These are phyloP conservation scores for Pythium brassicae DNA, from an alignment of 352 stramenopile species.

Conservation along the genomic window DNA sequence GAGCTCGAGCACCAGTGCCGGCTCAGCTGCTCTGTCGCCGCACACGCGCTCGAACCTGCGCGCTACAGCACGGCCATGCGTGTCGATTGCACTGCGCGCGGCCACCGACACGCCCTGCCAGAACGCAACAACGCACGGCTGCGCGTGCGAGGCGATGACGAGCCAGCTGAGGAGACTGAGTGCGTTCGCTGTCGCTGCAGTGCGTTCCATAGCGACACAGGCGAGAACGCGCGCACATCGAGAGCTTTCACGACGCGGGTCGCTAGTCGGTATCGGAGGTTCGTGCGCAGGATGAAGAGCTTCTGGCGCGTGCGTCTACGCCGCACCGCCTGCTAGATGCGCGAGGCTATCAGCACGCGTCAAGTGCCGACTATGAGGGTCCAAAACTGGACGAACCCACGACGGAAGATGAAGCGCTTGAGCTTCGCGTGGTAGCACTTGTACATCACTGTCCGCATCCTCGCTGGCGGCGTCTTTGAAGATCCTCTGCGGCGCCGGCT, in stretches of 20 bases:
- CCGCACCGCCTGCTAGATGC: slow-evolving; percentile 27
- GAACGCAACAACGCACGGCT: slow-evolving; percentile 35
- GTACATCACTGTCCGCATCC: too few relatives aligned
- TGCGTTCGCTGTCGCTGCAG: background rate
- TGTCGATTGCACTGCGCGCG: background rate
- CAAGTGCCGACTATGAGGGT: slow-evolving; percentile 20
- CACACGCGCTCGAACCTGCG: slow-evolving; percentile 15
- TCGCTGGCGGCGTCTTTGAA: too few relatives aligned
- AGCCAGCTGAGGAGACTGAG: slow-evolving; percentile 32
- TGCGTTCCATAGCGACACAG: slow-evolving; percentile 8
- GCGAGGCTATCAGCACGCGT: slow-evolving; percentile 24
- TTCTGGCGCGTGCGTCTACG: slow-evolving; percentile 21
- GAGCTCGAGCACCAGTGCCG: background rate
- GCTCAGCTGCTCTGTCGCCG: slow-evolving; percentile 1
- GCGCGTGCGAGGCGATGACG: slow-evolving; percentile 7
- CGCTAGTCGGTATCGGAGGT: slow-evolving; percentile 31
- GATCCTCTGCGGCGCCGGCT: too few relatives aligned
- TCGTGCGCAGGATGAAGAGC: slow-evolving; percentile 29
- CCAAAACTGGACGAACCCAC: slow-evolving; percentile 30
- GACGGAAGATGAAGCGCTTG: slow-evolving; percentile 18
- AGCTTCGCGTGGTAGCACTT: slow-evolving; percentile 15
- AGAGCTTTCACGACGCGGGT: slow-evolving; percentile 9
- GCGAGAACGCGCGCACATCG: slow-evolving; percentile 16
- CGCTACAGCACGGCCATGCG: background rate
- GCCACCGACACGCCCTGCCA: slow-evolving; percentile 24